Base-by-base conservation (phyloP, 306 rosid genomes). In the Cicer cuneatum region DNA sequence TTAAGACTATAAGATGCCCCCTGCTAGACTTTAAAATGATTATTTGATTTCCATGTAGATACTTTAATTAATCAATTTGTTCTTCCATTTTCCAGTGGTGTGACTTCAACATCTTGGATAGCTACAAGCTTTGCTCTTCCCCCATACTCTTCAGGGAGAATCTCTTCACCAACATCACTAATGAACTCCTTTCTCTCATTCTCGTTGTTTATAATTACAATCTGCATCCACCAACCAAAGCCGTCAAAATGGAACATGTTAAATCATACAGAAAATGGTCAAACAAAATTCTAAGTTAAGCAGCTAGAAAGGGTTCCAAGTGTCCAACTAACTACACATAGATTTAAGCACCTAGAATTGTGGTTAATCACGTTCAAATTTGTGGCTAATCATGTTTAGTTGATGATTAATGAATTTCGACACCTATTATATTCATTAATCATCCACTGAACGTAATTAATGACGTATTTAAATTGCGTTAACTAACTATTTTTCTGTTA, bases 71-170 rank as follows among this genome's bases (percentile, higher is more conserved):
- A 49, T 81, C 57, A 78, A 75, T 38, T 59, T 29, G 42, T 38
- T 75, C 67, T 51, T 88, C 81, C 90, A 73, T 47, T 83, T 54
- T 84, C 79, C 56, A 66, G n/a, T 1, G 85, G 72, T 35, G 83
- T 64, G 64, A 85, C 56, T 41, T 68, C 74, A 72, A 82, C 90
- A 66, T 92, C 96, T 84, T 92, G 96, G 33, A 94, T 10, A 12
- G 90, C 73, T 51, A 71, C 77, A 66, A 78, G 81, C 83, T 87
- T 87, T 78, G 96, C 93, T 79, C 43, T 76, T 70, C 99, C 99
- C 18, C 99, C 99, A 61, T 94, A 90, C 71, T 86, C 92, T 77
- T 79, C 87, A 11, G 99, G 96, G 76, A 94, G 75, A 72, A 65
- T 74, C 19, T 92, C 97, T 84, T 88, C 98, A 8, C 99, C 98